Conservation (phyloP, 2,329 filamentous ascomycete species). For the Chrysosporium keratinophilum region DNA sequence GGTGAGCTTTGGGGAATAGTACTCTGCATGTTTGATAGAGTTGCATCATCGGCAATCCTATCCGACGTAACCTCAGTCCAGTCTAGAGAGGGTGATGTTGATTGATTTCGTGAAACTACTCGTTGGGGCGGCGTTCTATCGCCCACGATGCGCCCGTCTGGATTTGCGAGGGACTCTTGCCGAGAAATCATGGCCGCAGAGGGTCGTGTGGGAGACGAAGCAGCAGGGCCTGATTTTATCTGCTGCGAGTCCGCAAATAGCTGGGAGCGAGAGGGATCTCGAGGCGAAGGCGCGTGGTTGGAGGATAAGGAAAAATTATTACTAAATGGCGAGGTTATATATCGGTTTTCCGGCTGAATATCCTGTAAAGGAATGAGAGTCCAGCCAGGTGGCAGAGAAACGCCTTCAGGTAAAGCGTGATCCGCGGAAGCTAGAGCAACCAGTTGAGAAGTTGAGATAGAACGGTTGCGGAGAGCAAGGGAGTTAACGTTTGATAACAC, state of each 20-base stretch:
- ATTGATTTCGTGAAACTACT: background rate
- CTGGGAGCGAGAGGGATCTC: background rate
- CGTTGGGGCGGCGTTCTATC: background rate
- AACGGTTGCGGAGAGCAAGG: conserved; percentile 16
- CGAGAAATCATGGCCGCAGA: background rate
- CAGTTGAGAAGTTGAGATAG: conserved; percentile 24
- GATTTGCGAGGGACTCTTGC: background rate
- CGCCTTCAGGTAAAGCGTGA: conserved; percentile 40
- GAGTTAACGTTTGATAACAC: background rate
- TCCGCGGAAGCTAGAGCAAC: conserved; percentile 34
- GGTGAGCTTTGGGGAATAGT: background rate
- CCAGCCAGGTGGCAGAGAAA: conserved; percentile 46
- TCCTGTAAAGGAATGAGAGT: conserved; percentile 38
- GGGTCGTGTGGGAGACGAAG: background rate
- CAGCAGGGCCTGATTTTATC: background rate
- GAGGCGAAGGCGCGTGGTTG: background rate
- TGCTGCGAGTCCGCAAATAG: background rate
- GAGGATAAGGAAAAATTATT: background rate
- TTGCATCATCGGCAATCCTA: background rate
- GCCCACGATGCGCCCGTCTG: background rate
- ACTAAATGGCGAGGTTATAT: background rate
- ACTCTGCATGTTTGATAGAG: background rate
- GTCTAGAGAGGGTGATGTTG: background rate
- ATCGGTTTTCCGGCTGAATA: conserved; percentile 13
- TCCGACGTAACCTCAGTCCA: conserved; percentile 5